These are phyloP conservation scores for Ustulina deusta DNA, from an alignment of 2,329 filamentous ascomycete genomes.

Conservation along the genomic window DNA sequence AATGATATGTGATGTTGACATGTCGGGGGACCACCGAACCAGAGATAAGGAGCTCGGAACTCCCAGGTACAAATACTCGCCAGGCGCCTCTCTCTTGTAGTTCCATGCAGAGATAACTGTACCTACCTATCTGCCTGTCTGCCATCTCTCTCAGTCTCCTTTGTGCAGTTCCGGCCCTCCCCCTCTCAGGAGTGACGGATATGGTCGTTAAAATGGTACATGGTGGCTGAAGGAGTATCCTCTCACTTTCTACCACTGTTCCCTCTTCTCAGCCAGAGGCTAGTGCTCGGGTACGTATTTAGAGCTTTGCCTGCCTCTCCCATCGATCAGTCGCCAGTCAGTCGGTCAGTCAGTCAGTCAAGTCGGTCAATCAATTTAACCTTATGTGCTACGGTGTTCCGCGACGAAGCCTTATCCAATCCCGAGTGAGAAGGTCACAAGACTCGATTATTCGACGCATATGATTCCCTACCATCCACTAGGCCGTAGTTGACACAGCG, in stretches of 20 bases:
- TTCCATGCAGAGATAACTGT: constrained; percentile 7
- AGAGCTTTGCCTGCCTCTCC: not conserved
- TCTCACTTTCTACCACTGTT: not conserved
- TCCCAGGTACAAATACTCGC: constrained; percentile 39
- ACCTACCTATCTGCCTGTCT: not conserved
- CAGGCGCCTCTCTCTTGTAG: constrained; percentile 17
- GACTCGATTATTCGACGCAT: constrained; percentile 7
- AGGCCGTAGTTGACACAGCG: constrained; percentile 11
- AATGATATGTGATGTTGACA: constrained; percentile 29
- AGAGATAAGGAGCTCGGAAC: constrained; percentile 39
- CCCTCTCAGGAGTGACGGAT: not conserved
- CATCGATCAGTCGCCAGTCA: too few species aligned
- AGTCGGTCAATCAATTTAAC: constrained; percentile 10
- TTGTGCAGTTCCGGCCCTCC: not conserved
- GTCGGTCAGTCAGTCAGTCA: too few species aligned
- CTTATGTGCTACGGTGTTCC: constrained; percentile 9
- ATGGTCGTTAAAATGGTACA: not conserved
- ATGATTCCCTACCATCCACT: constrained; percentile 2
- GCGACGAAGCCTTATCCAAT: constrained; percentile 13
- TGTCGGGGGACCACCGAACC: constrained; percentile 30
- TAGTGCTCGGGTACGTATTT: constrained; percentile 28
- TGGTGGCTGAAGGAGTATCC: not conserved
- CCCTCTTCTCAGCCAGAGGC: constrained; percentile 5
- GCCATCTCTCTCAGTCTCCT: not conserved
- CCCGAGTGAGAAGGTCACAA: constrained; percentile 28